These are phyloP conservation scores for Globisporangium cylindrosporum DNA, from an alignment of 352 stramenopile species.

Conservation along the genomic window DNA sequence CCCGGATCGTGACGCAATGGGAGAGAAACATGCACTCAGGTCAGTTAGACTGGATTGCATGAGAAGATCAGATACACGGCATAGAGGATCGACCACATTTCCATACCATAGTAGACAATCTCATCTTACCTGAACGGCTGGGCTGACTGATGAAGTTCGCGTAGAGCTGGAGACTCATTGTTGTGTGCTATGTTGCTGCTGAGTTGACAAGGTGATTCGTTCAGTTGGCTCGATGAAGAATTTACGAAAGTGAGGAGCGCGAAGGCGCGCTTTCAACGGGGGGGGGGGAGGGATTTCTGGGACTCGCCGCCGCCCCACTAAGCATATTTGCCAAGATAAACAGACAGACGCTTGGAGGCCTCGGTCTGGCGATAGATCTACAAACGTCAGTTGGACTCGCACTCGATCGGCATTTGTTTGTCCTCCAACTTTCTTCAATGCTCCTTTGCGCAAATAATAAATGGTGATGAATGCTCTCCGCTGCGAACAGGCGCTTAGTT, in stretches of 20 bases:
- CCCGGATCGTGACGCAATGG: neutral
- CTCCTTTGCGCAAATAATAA: no score
- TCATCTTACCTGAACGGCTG: constrained; percentile 16
- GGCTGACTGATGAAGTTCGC: constrained; percentile 41
- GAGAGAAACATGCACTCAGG: neutral
- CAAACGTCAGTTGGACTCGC: neutral
- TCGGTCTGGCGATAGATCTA: no score
- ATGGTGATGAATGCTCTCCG: no score
- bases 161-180: constrained; percentile 35
- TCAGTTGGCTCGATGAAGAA: neutral
- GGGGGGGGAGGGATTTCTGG: no score
- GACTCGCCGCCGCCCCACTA: no score
- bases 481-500: neutral
- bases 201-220: neutral
- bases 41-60: neutral
- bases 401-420: neutral
- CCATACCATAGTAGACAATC: neutral
- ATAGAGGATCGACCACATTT: neutral
- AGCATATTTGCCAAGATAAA: no score
- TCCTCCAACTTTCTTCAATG: neutral
- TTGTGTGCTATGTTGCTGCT: neutral
- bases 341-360: no score
- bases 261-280: neutral
- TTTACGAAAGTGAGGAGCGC: constrained; percentile 5
- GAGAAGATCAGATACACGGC: neutral